These are phyloP conservation scores for Diutina mesorugosa DNA, from an alignment of 1,139 yeast species.

Conservation along the genomic window DNA sequence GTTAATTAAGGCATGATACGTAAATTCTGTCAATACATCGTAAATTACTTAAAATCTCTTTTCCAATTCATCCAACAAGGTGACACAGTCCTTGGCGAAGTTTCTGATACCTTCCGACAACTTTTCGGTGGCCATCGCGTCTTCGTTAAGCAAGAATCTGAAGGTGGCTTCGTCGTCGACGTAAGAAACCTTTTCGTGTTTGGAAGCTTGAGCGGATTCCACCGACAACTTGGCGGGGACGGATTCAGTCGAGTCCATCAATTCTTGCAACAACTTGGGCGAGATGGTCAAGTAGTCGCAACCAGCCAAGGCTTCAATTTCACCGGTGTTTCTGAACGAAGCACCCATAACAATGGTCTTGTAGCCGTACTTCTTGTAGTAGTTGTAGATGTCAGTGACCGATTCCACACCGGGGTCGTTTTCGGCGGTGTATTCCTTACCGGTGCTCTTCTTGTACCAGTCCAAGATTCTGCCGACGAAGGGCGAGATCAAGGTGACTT, in stretches of 20 bases:
- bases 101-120: constrained; percentile 95
- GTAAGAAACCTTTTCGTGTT: constrained; percentile 59
- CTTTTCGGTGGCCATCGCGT: constrained; percentile 98
- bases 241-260: constrained; percentile 60
- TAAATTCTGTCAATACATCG: background rate
- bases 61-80: constrained; percentile 71
- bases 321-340: constrained; percentile 95
- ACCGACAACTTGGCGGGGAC: constrained; percentile 76
- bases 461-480: constrained; percentile 98
- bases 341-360: constrained; percentile 99
- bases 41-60: constrained; percentile 31
- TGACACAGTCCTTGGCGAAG: constrained; percentile 88
- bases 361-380: constrained; percentile 95
- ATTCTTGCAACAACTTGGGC: constrained; percentile 85
- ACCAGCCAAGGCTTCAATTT: constrained; percentile 95
- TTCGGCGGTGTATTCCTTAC: constrained; percentile 69
- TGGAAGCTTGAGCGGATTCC: constrained; percentile 33
- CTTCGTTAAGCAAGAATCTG: constrained; percentile 90
- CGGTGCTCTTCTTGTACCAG: constrained; percentile 95
- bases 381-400: constrained; percentile 82
- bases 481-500: constrained; percentile 92
- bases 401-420: constrained; percentile 94
- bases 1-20: background rate
- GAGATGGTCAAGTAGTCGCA: constrained; percentile 94
- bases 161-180: constrained; percentile 79